phyloP scores from a whole-genome alignment of 352 stramenopile species.

The Plasmopara halstedii region DNA sequence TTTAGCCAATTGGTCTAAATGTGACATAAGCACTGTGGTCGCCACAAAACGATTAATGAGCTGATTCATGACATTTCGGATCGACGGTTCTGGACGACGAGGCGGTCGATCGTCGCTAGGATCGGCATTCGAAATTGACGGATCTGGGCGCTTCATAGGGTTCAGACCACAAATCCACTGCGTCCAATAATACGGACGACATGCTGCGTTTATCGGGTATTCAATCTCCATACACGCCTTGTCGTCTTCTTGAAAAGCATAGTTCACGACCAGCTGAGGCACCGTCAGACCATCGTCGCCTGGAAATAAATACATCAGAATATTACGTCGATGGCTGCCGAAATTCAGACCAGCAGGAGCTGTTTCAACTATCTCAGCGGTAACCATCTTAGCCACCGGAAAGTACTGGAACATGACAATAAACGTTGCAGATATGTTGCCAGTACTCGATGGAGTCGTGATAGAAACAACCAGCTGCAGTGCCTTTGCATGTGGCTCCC shows the following conservation, averaged over 20 bases:
- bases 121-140: background rate
- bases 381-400: conserved; percentile 41
- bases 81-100: conserved; percentile 51
- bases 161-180: conserved; percentile 71
- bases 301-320: conserved; percentile 60
- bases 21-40: conserved; percentile 34
- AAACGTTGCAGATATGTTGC: conserved; percentile 34
- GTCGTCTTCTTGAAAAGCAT: conserved; percentile 31
- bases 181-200: conserved; percentile 60
- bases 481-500: conserved; percentile 43
- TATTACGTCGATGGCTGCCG: conserved; percentile 12
- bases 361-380: conserved; percentile 39
- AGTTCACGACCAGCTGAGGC: conserved; percentile 36
- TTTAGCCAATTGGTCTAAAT: conserved; percentile 36
- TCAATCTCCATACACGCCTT: conserved; percentile 24
- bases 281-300: conserved; percentile 42
- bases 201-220: conserved; percentile 31
- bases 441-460: conserved; percentile 10
- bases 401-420: conserved; percentile 62
- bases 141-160: conserved; percentile 32
- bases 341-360: conserved; percentile 12
- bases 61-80: conserved; percentile 58
- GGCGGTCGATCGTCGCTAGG: conserved; percentile 3
- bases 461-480: conserved; percentile 43
- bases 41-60: conserved; percentile 47